Conservation (phyloP, 1,139 yeast genomes). For the Diutina sp. region DNA sequence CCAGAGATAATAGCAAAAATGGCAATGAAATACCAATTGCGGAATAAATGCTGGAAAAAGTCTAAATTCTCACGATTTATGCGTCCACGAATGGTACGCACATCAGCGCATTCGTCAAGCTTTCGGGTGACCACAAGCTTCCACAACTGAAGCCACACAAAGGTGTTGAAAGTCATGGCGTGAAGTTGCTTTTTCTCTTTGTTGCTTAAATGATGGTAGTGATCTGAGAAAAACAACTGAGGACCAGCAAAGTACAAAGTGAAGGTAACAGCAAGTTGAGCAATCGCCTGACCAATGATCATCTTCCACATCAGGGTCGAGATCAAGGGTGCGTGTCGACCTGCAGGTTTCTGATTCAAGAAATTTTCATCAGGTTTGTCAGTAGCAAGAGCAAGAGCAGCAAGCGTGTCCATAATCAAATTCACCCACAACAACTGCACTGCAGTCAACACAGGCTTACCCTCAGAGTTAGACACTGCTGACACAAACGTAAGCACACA, state of each 20-base stretch:
- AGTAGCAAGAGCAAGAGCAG: constrained; percentile 95
- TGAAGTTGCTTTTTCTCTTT: constrained; percentile 48
- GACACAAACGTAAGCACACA: constrained; percentile 87
- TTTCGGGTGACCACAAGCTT: constrained; percentile 86
- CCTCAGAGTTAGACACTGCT: constrained; percentile 72
- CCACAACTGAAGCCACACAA: constrained; percentile 97
- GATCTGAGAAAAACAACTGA: constrained; percentile 38
- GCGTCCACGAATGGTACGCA: constrained; percentile 43
- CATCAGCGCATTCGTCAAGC: constrained; percentile 76
- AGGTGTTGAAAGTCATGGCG: constrained; percentile 87
- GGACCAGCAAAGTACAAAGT: constrained; percentile 69
- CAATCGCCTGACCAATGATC: constrained; percentile 78
- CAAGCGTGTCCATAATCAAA: constrained; percentile 94
- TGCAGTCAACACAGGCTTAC: constrained; percentile 84
- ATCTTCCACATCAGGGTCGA: constrained; percentile 96
- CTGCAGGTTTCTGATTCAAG: constrained; percentile 73
- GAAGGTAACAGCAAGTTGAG: constrained; percentile 73
- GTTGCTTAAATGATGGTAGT: constrained; percentile 13
- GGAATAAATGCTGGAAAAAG: constrained; percentile 67
- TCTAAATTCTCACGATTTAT: constrained; percentile 48
- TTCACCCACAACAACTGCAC: constrained; percentile 97
- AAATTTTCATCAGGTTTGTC: constrained; percentile 86
- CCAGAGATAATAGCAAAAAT: constrained; percentile 69
- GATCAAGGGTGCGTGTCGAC: constrained; percentile 69
- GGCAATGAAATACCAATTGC: constrained; percentile 69